Evolutionary conservation across 805 yeast species (phyloP).

Genomic region (Metschnikowia colocasiae): DNA sequence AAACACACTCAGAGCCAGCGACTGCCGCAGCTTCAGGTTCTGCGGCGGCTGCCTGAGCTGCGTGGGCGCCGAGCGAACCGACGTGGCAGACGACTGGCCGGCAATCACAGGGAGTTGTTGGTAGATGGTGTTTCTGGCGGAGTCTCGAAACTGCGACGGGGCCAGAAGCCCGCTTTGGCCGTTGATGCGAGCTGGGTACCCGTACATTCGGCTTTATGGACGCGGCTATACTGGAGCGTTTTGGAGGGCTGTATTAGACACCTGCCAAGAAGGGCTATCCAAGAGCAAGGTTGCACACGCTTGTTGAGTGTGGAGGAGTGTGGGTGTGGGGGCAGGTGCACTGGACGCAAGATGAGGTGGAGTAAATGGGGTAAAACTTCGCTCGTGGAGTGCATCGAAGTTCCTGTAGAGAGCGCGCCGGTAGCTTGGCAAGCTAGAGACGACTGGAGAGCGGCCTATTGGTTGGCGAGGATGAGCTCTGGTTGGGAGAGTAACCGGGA

Average conservation of each 20-base stretch:
- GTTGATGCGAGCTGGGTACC: slow-evolving; percentile 16
- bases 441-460: no score
- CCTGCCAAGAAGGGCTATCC: no score
- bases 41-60: slow-evolving; percentile 22
- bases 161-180: slow-evolving; percentile 21
- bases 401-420: slow-evolving; percentile 1
- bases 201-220: slow-evolving; percentile 12
- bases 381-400: slow-evolving; percentile 1
- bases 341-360: slow-evolving; percentile 1
- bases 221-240: no score
- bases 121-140: slow-evolving; percentile 43
- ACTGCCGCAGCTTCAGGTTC: slow-evolving; percentile 25
- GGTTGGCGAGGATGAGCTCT: no score
- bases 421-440: not conserved
- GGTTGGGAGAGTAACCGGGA: no score
- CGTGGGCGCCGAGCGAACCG: slow-evolving; percentile 41
- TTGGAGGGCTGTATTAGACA: no score
- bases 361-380: slow-evolving; percentile 1
- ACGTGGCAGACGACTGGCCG: slow-evolving; percentile 25
- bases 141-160: slow-evolving; percentile 40
- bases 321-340: no score
- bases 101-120: slow-evolving; percentile 33
- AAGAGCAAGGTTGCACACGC: not conserved
- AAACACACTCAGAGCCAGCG: slow-evolving; percentile 39
- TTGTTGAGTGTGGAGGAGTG: not conserved